Conservation (phyloP, 305 asterid genomes). For the Fraxinus dipetala region DNA sequence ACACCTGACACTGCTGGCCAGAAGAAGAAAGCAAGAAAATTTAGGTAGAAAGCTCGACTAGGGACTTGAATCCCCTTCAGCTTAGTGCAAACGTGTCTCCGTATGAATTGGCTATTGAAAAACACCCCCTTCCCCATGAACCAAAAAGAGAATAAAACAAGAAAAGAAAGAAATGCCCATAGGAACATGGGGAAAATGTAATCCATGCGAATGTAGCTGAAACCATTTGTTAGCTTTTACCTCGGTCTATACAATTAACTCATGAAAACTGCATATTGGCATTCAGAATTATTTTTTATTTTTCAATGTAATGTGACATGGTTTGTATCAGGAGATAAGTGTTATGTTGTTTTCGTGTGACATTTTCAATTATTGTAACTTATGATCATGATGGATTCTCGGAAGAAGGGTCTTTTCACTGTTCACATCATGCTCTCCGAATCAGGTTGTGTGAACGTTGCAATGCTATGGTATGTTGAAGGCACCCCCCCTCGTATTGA, state of each 20-base stretch:
- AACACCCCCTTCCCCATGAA: background rate
- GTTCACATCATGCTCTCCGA: background rate
- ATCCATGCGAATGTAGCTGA: background rate
- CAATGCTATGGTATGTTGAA: background rate
- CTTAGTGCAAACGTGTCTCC: background rate
- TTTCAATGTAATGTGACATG: background rate
- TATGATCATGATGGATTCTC: background rate
- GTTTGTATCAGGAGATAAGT: background rate
- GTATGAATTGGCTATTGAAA: background rate
- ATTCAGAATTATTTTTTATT: background rate
- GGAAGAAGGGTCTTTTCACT: background rate
- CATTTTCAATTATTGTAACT: background rate
- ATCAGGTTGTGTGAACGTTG: background rate
- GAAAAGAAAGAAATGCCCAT: background rate
- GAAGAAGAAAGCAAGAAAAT: constrained; percentile 73
- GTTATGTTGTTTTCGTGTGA: background rate
- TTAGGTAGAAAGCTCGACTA: constrained; percentile 24
- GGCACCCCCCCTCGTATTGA: no score
- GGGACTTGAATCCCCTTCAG: background rate
- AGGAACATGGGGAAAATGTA: background rate
- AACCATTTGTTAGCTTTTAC: background rate
- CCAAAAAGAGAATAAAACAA: background rate
- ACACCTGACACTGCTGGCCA: constrained; percentile 56
- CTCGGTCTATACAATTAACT: background rate
- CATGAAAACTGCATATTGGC: background rate